Conservation (phyloP, 2,329 filamentous ascomycete species). For the Aspergillus udagawae region DNA sequence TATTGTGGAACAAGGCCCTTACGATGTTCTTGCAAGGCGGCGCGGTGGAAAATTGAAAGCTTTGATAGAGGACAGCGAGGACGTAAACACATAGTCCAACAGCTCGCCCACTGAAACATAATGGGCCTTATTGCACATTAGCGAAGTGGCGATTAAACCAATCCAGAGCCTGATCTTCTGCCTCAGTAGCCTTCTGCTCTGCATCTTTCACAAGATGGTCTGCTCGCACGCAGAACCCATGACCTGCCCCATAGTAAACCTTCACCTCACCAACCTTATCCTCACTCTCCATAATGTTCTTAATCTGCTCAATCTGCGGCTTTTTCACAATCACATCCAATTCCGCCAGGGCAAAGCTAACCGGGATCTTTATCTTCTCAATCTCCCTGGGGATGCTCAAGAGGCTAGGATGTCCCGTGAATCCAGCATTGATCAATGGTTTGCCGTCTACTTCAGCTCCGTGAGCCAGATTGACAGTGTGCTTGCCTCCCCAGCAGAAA, state of each 20-base stretch:
- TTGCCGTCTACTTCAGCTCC: conserved; percentile 24
- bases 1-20: conserved; percentile 66
- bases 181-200: conserved; percentile 20
- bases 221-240: conserved; percentile 27
- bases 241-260: conserved; percentile 22
- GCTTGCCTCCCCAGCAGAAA: conserved; percentile 62
- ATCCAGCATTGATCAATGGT: conserved; percentile 49
- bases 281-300: conserved; percentile 17
- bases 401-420: conserved; percentile 52
- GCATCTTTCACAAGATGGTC: conserved; percentile 19
- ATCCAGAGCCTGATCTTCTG: conserved; percentile 24
- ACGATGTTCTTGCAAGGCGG: conserved; percentile 52
- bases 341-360: conserved; percentile 22
- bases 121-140: not conserved
- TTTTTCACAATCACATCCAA: conserved; percentile 17
- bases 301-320: conserved; percentile 18
- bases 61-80: conserved; percentile 21
- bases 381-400: conserved; percentile 48
- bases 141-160: conserved; percentile 15
- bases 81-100: not conserved
- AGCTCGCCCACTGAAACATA: not conserved
- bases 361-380: conserved; percentile 20
- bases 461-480: conserved; percentile 48
- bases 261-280: conserved; percentile 17
- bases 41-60: conserved; percentile 46